Percentiles rank a stretch among this genome's conserved stretches.
Evolutionary conservation across 2,329 filamentous ascomycete genomes (phyloP).

Genomic region (Coniochaeta sp.): DNA sequence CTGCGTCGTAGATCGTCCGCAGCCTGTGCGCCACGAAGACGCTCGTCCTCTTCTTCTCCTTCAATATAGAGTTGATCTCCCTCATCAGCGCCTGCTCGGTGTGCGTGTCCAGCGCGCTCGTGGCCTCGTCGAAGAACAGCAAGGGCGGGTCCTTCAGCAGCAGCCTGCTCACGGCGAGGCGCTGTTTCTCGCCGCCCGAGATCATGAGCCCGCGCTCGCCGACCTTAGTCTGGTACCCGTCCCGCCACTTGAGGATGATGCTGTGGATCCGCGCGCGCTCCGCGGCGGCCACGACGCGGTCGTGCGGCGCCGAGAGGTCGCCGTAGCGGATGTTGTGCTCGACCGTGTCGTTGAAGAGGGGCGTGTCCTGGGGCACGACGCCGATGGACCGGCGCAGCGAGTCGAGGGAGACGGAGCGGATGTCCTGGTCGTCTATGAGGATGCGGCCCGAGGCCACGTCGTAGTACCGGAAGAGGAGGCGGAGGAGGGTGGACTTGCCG

Average conservation of each 20-base stretch:
- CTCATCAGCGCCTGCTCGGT: constrained; percentile 85
- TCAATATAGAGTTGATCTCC: constrained; percentile 88
- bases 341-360: constrained; percentile 94
- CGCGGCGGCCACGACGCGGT: constrained; percentile 70
- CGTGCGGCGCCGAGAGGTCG: constrained; percentile 65
- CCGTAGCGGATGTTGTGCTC: constrained; percentile 95
- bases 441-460: constrained; percentile 82
- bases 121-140: constrained; percentile 93
- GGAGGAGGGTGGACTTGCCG: constrained; percentile 89
- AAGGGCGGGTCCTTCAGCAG: constrained; percentile 85
- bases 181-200: constrained; percentile 88
- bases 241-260: constrained; percentile 69
- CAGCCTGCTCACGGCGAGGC: constrained; percentile 74
- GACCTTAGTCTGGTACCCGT: constrained; percentile 87
- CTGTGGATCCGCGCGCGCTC: constrained; percentile 80
- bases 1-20: constrained; percentile 86
- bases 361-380: constrained; percentile 94
- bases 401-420: constrained; percentile 74
- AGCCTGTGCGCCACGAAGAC: constrained; percentile 91
- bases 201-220: constrained; percentile 97
- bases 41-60: constrained; percentile 80
- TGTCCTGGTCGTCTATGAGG: constrained; percentile 86
- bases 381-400: constrained; percentile 81
- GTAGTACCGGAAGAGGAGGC: constrained; percentile 90
- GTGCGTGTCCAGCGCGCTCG: constrained; percentile 84